phyloP scores from a whole-genome alignment of 352 stramenopile species.

The Aphanomyces cochlioides region DNA sequence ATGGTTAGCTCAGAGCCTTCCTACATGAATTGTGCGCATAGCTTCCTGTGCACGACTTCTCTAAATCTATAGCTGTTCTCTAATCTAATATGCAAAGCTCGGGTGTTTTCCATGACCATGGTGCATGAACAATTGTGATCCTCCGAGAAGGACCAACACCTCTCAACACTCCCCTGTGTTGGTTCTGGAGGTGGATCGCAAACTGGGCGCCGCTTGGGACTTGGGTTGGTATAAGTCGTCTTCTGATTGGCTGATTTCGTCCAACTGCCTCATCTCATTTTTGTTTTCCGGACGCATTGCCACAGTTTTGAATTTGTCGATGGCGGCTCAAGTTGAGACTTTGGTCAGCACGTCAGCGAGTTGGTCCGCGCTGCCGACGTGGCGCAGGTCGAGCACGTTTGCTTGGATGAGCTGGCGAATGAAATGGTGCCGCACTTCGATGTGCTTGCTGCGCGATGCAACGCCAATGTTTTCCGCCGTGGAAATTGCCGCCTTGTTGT shows the following conservation, averaged over 20 bases:
- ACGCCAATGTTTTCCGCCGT: conserved; percentile 16
- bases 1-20: too few species aligned
- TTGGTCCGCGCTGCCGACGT: conserved; percentile 30
- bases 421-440: conserved; percentile 35
- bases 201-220: too few species aligned
- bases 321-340: neutral
- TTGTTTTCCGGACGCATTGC: too few species aligned
- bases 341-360: conserved; percentile 35
- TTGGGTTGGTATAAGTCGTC: too few species aligned
- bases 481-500: conserved; percentile 35
- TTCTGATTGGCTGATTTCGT: too few species aligned
- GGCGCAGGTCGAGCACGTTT: conserved; percentile 19
- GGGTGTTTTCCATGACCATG: neutral
- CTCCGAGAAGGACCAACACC: too few species aligned
- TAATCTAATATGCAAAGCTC: neutral
- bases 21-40: conserved; percentile 11
- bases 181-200: too few species aligned
- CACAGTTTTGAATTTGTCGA: neutral
- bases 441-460: conserved; percentile 33
- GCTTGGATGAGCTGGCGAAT: conserved; percentile 29
- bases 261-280: too few species aligned
- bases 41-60: neutral
- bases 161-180: too few species aligned
- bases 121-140: neutral
- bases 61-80: neutral